phyloP scores from a whole-genome alignment of 2,329 filamentous ascomycete species.

The Tricladium varicosporioides region DNA sequence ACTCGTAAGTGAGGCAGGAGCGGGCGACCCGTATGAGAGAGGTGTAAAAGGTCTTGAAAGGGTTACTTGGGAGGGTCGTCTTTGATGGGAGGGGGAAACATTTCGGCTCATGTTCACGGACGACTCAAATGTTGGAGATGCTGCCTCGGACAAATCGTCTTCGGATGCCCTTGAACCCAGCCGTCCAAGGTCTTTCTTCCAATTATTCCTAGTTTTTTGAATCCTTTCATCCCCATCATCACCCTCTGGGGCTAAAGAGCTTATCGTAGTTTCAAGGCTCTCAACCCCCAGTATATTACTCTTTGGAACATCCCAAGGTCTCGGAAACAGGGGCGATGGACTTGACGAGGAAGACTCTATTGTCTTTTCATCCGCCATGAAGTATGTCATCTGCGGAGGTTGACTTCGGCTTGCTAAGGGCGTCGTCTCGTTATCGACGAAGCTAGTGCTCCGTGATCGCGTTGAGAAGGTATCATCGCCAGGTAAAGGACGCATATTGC shows the following conservation, averaged over 20 bases:
- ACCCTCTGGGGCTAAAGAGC: constrained; percentile 29
- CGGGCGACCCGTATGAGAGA: constrained; percentile 40
- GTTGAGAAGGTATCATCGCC: constrained; percentile 42
- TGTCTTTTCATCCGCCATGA: constrained; percentile 49
- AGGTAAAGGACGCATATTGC: constrained; percentile 45
- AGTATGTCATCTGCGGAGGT: constrained; percentile 49
- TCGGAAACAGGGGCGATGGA: constrained; percentile 21
- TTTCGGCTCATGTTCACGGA: constrained; percentile 36
- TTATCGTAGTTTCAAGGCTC: constrained; percentile 34
- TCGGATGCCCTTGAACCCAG: constrained; percentile 20
- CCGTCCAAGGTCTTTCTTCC: constrained; percentile 28
- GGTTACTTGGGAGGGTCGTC: constrained; percentile 32
- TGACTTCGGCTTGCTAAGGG: constrained; percentile 35
- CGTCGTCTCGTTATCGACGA: constrained; percentile 38
- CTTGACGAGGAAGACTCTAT: constrained; percentile 39
- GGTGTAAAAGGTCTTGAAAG: constrained; percentile 47
- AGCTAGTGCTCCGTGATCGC: constrained; percentile 39
- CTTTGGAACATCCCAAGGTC: constrained; percentile 38
- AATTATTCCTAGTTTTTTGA: constrained; percentile 27
- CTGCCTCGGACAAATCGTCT: constrained; percentile 23
- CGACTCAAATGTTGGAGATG: constrained; percentile 33
- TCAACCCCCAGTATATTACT: constrained; percentile 33
- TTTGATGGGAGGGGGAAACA: constrained; percentile 31
- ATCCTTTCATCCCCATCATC: constrained; percentile 29
- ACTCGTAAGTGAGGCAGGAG: constrained; percentile 44